These are phyloP conservation scores for Scorias spongiosa DNA, from an alignment of 2,329 filamentous ascomycete genomes.

Conservation along the genomic window DNA sequence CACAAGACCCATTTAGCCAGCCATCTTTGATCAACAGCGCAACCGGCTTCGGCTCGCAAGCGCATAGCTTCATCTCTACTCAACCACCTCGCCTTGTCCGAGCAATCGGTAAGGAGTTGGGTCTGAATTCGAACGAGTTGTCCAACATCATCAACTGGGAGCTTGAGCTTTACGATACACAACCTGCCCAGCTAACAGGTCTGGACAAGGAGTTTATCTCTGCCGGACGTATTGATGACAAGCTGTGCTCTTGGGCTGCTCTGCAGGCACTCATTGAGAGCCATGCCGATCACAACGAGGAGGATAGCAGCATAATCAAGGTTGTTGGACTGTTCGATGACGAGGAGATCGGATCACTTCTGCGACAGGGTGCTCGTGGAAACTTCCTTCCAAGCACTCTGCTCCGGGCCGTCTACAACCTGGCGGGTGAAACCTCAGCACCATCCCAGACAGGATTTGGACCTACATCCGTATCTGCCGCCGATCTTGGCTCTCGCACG, in stretches of 20 bases:
- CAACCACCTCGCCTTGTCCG: slow-evolving; percentile 77
- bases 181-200: slow-evolving; percentile 70
- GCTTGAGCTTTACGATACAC: slow-evolving; percentile 81
- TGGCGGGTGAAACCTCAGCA: slow-evolving; percentile 34
- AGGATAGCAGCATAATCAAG: slow-evolving; percentile 56
- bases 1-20: slow-evolving; percentile 15
- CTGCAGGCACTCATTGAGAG: slow-evolving; percentile 59
- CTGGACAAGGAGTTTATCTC: slow-evolving; percentile 90
- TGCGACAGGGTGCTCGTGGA: slow-evolving; percentile 76
- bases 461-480: slow-evolving; percentile 21
- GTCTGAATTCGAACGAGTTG: slow-evolving; percentile 44
- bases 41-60: slow-evolving; percentile 6
- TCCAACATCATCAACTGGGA: slow-evolving; percentile 86
- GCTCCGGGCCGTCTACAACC: slow-evolving; percentile 64
- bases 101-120: slow-evolving; percentile 65
- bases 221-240: slow-evolving; percentile 89
- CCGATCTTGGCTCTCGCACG: slow-evolving; percentile 55
- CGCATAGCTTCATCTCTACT: slow-evolving; percentile 59
- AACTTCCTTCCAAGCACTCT: slow-evolving; percentile 77
- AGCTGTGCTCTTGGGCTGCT: slow-evolving; percentile 89
- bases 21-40: slow-evolving; percentile 36
- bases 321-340: slow-evolving; percentile 91
- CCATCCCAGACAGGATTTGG: slow-evolving; percentile 23
- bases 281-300: slow-evolving; percentile 36
- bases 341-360: slow-evolving; percentile 83